Evolutionary conservation across 257 asterid genomes (phyloP).

Genomic region (Scutellaria minor): DNA sequence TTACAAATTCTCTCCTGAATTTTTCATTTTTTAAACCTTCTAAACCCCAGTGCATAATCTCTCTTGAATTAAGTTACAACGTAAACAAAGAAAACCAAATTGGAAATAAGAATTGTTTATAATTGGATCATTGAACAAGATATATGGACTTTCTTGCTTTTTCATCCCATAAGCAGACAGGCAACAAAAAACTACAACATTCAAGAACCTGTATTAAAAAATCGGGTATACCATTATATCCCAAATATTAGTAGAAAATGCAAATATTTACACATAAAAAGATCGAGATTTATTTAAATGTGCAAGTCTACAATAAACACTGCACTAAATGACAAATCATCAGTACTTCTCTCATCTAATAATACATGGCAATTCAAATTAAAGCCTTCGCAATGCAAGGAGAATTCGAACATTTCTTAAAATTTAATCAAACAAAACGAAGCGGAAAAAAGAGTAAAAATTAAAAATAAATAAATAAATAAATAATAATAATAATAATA

Average conservation of each 20-base stretch:
- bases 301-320: constrained; percentile 8
- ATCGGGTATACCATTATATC: not conserved
- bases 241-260: not conserved
- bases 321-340: not conserved
- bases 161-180: constrained; percentile 13
- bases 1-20: constrained; percentile 1
- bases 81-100: not conserved
- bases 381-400: not conserved
- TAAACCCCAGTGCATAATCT: not conserved
- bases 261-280: not conserved
- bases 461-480: too few species aligned
- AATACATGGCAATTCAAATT: not conserved
- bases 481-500: too few species aligned
- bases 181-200: not conserved
- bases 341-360: not conserved
- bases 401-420: not conserved
- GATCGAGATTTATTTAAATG: not conserved
- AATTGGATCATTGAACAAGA: not conserved
- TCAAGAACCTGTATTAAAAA: constrained; percentile 2
- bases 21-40: not conserved
- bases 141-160: not conserved
- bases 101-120: not conserved
- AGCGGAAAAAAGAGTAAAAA: not conserved
- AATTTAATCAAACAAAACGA: not conserved
- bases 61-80: not conserved